phyloP scores from a whole-genome alignment of 805 yeast species.

The Monosporozyma siamensis region DNA sequence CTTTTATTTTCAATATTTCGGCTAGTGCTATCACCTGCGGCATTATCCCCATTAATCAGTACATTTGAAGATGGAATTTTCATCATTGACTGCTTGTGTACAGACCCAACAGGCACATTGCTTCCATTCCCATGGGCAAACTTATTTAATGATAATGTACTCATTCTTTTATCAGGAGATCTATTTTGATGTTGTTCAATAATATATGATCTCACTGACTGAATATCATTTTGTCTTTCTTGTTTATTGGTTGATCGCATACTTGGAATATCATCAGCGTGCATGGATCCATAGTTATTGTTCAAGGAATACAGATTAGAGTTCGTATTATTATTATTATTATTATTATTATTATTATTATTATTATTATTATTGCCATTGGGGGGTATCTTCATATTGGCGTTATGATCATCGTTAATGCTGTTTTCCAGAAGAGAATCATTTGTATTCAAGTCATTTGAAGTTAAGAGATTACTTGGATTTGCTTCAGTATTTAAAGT shows the following conservation, averaged over 20 bases:
- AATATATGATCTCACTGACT: conserved; percentile 20
- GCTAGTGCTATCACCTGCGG: neutral
- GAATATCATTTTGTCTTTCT: conserved; percentile 14
- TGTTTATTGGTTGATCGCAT: conserved; percentile 11
- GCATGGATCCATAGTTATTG: neutral
- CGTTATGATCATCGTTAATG: too few relatives aligned
- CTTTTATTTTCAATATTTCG: conserved; percentile 12
- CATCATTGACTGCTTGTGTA: neutral
- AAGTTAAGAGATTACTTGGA: conserved; percentile 5
- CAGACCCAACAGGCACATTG: neutral
- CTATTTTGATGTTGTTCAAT: conserved; percentile 12
- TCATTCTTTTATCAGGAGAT: conserved; percentile 24
- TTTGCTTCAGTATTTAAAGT: conserved; percentile 10
- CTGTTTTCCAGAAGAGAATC: too few relatives aligned
- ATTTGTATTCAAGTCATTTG: neutral
- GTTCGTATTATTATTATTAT: neutral
- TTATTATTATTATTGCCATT: neutral
- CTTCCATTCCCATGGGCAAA: neutral
- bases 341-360: neutral
- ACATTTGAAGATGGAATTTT: neutral
- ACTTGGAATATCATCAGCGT: conserved; percentile 16
- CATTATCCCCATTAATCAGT: neutral
- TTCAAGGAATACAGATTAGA: neutral
- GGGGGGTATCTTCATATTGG: too few relatives aligned
- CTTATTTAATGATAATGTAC: conserved; percentile 15